Conservation (phyloP, 169 alveolate genomes). For the Plasmodium knowlesi region DNA sequence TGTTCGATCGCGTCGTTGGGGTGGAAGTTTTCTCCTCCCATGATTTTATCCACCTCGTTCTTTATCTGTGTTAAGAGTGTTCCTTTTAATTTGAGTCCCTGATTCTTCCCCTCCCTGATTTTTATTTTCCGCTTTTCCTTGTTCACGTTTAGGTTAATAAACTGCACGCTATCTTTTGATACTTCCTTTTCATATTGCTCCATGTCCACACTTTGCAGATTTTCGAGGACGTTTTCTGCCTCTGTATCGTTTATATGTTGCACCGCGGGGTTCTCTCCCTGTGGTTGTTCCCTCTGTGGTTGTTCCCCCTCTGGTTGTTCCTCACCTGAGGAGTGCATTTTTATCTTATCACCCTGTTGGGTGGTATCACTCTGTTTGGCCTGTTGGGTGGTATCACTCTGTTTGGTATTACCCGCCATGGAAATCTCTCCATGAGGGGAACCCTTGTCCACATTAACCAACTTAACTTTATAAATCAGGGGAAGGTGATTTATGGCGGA, state of each 20-base stretch:
- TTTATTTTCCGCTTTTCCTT: constrained; percentile 42
- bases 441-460: constrained; percentile 13
- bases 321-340: neutral
- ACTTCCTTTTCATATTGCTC: constrained; percentile 42
- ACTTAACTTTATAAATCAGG: constrained; percentile 22
- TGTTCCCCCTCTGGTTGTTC: neutral
- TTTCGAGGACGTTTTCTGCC: constrained; percentile 12
- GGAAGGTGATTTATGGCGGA: constrained; percentile 56
- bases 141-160: constrained; percentile 53
- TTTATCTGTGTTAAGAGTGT: constrained; percentile 34
- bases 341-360: neutral
- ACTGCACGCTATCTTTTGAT: constrained; percentile 44
- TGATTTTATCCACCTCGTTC: constrained; percentile 7
- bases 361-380: neutral
- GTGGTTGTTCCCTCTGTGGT: neutral
- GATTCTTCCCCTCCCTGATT: constrained; percentile 13
- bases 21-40: neutral
- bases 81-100: constrained; percentile 46
- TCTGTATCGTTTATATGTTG: constrained; percentile 21
- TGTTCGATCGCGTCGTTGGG: neutral
- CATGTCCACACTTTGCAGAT: constrained; percentile 62
- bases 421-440: neutral
- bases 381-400: neutral
- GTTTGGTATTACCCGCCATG: neutral
- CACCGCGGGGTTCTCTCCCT: neutral